A percentile compares a stretch with the other conserved stretches of the same genome.
These are phyloP conservation scores for Trichosporon sp. DNA, from an alignment of 1,284 basidiomycete species.

Conservation along the genomic window DNA sequence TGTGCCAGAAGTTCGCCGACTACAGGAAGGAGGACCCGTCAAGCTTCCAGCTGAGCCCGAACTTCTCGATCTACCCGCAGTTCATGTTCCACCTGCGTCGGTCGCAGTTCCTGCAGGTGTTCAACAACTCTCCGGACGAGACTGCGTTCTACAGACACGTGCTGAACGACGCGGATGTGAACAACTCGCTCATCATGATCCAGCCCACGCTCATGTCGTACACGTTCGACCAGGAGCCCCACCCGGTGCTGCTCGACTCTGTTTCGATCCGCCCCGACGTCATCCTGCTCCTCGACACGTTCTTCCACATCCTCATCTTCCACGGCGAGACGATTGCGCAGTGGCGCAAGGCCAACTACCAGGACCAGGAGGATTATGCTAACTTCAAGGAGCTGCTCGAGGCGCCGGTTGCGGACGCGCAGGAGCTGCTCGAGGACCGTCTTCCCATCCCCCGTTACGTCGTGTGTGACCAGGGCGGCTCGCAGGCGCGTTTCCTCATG, in stretches of 20 bases:
- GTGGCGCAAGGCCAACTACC: slow-evolving; percentile 99
- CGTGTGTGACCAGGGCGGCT: slow-evolving; percentile 95
- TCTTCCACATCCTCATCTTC: slow-evolving; percentile 99
- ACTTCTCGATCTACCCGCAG: slow-evolving; percentile 99
- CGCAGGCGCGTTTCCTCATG: slow-evolving; percentile 94
- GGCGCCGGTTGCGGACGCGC: slow-evolving; percentile 68
- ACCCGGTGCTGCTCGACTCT: slow-evolving; percentile 94
- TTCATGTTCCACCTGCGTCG: slow-evolving; percentile 99
- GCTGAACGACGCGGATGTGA: slow-evolving; percentile 96
- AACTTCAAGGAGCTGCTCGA: slow-evolving; percentile 96
- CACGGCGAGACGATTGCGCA: slow-evolving; percentile 96
- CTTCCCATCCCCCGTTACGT: slow-evolving; percentile 98
- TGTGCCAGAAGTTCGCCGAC: slow-evolving; percentile 99
- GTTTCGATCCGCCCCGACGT: slow-evolving; percentile 97
- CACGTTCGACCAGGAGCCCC: slow-evolving; percentile 83
- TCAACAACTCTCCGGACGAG: slow-evolving; percentile 99
- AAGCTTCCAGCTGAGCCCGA: slow-evolving; percentile 89
- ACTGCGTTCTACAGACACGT: slow-evolving; percentile 98
- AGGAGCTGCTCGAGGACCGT: slow-evolving; percentile 92
- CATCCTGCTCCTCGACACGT: slow-evolving; percentile 96
- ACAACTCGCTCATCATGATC: slow-evolving; percentile 99
- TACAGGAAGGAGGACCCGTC: slow-evolving; percentile 97
- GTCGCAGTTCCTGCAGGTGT: slow-evolving; percentile 98
- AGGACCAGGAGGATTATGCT: slow-evolving; percentile 98
- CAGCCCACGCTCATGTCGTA: slow-evolving; percentile 99